phyloP scores from a whole-genome alignment of 1,284 basidiomycete species.

The Austroboletus novae-zelandiae region DNA sequence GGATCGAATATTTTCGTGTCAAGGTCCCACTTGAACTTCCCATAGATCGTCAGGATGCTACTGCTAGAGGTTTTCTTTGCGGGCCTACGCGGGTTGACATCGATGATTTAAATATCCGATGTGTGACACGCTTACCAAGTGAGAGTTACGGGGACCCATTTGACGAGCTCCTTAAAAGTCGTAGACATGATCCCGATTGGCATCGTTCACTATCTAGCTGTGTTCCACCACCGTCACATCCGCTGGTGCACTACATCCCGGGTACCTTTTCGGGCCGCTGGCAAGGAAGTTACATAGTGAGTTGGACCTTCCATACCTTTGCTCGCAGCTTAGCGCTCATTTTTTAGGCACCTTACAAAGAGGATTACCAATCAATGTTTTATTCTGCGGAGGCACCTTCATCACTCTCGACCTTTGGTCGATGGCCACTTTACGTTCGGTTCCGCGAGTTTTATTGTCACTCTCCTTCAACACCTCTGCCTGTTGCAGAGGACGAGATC shows the following conservation, averaged over 20 bases:
- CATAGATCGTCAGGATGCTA: conserved; percentile 22
- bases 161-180: conserved; percentile 28
- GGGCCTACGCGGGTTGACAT: conserved; percentile 48
- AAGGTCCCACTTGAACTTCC: conserved; percentile 39
- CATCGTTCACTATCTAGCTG: conserved; percentile 21
- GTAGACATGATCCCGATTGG: conserved; percentile 33
- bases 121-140: conserved; percentile 35
- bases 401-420: conserved; percentile 33
- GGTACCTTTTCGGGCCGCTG: conserved; percentile 45
- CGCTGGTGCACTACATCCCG: conserved; percentile 34
- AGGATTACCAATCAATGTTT: conserved; percentile 37
- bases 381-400: conserved; percentile 32
- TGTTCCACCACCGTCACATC: background rate
- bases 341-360: conserved; percentile 35
- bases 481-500: conserved; percentile 20
- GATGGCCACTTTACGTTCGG: conserved; percentile 44
- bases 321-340: conserved; percentile 7
- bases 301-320: conserved; percentile 4
- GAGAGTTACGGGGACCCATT: conserved; percentile 20
- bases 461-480: conserved; percentile 28
- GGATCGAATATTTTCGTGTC: conserved; percentile 37
- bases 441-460: conserved; percentile 46
- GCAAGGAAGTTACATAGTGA: conserved; percentile 46
- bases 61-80: conserved; percentile 21
- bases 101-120: conserved; percentile 40